Evolutionary conservation across 2,329 filamentous ascomycete species (phyloP).

Genomic region (Sarocladium strictum): DNA sequence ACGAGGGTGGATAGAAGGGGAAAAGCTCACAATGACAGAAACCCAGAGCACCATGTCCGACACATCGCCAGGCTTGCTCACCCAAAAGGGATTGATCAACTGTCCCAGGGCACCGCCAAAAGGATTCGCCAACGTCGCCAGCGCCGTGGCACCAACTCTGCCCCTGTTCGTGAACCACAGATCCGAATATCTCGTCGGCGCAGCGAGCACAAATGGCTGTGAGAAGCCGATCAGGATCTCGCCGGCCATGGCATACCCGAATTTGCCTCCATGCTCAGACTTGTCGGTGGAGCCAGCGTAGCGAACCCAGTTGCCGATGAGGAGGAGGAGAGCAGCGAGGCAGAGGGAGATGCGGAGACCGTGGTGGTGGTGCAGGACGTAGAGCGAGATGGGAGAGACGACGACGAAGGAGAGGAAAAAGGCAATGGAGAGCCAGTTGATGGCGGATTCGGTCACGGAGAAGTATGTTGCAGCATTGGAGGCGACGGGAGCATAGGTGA

Average conservation of each 20-base stretch:
- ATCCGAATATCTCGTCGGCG: conserved; percentile 86
- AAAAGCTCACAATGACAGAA: conserved; percentile 65
- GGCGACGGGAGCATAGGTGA: conserved; percentile 84
- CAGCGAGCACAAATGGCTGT: conserved; percentile 86
- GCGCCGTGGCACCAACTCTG: conserved; percentile 78
- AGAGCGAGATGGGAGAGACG: conserved; percentile 67
- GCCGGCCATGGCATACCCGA: conserved; percentile 78
- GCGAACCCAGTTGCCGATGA: conserved; percentile 87
- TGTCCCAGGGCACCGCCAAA: conserved; percentile 85
- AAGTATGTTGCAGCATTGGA: conserved; percentile 71
- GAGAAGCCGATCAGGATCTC: conserved; percentile 85
- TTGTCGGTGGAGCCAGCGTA: conserved; percentile 61
- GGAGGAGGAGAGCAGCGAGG: conserved; percentile 62
- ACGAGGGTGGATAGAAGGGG: background rate
- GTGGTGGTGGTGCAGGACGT: conserved; percentile 58
- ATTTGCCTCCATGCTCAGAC: conserved; percentile 30
- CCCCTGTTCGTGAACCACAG: conserved; percentile 87
- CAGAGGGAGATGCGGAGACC: conserved; percentile 77
- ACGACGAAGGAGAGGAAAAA: conserved; percentile 81
- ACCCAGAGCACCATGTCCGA: conserved; percentile 81
- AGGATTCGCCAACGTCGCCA: conserved; percentile 82
- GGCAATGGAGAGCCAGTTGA: conserved; percentile 90
- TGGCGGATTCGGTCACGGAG: conserved; percentile 61
- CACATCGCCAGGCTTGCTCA: conserved; percentile 54
- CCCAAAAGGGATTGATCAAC: conserved; percentile 76